Evolutionary conservation across 2,329 filamentous ascomycete genomes (phyloP), one percentile per base, ranked within the genome.

Genomic region (Aspergillus unguis): DNA sequence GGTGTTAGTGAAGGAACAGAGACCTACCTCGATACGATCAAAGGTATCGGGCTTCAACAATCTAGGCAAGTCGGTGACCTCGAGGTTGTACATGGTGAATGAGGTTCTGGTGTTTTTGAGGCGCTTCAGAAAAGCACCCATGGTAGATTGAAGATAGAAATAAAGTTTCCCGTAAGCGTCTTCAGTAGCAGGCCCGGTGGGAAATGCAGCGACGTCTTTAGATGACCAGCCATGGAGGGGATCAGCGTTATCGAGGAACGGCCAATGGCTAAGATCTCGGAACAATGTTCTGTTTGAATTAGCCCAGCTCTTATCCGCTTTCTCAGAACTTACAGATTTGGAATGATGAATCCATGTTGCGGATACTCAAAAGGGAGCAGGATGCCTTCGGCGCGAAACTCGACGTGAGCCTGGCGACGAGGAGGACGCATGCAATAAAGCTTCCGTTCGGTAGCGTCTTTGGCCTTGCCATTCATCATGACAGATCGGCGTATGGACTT

Each of bases 101-200:
- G 45, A 32, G 6, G 68, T 48, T 1, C 60, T 53, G 5, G 49
- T 17, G 10, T 40, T 55, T 1, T 50, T 31, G 4, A 74, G 17
- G 5, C 61, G 62, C 1, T 49, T 36, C 40, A 63, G 67, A 52
- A 76, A 76, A 2, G 52, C 32, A 0, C 56, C 11, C 1, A 77
- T 47, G 3, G 64, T n/a, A 9, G 62, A 49, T 1, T 58, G 58
- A 6, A 78, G 32, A 50, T 67, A 65, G 43, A 65, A 62, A 58
- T 64, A 74, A 0, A 78, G 60, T 11, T 65, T 65, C 17, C 74
- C 75, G 46, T 76, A 73, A 1, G 71, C 37, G 48, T 78, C 75
- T 6, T 63, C 58, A 45, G 59, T 65, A 5, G 70, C 65, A 28
- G n/a, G 52, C n/a, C 46, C 53, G 17, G 23, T 58, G n/a, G 29